Percentiles rank a stretch among this genome's conserved stretches.
These are phyloP conservation scores for Leccinum fibrillosum DNA, from an alignment of 768 basidiomycete genomes.

Conservation along the genomic window DNA sequence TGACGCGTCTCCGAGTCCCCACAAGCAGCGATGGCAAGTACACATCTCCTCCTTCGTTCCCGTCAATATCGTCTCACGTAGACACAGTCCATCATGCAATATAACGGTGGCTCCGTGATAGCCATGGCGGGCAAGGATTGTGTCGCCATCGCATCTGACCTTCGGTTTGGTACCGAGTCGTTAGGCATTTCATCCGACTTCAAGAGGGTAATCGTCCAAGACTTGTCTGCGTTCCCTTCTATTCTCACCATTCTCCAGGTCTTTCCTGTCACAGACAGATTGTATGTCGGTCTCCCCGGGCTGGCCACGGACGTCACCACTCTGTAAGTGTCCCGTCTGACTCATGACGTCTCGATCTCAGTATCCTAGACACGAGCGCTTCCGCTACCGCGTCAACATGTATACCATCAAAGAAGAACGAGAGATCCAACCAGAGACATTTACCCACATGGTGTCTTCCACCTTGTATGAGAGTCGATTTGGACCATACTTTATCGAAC, in stretches of 20 bases:
- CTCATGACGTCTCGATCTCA: constrained; percentile 1
- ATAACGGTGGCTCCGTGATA: constrained; percentile 97
- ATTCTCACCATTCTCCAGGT: constrained; percentile 48
- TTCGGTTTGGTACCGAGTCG: constrained; percentile 86
- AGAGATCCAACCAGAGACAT: constrained; percentile 93
- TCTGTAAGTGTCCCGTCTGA: constrained; percentile 49
- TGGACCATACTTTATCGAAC: constrained; percentile 94
- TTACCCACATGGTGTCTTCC: constrained; percentile 92
- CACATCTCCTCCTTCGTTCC: background rate
- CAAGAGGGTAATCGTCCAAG: constrained; percentile 67
- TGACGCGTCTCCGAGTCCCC: constrained; percentile 20
- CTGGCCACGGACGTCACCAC: constrained; percentile 93
- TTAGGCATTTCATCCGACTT: constrained; percentile 88
- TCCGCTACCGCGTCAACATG: constrained; percentile 96
- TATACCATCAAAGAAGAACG: constrained; percentile 99
- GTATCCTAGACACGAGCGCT: constrained; percentile 69
- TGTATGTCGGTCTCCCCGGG: constrained; percentile 89
- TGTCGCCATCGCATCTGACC: constrained; percentile 95
- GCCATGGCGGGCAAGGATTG: constrained; percentile 99
- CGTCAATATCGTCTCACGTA: constrained; percentile 2
- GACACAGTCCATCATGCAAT: constrained; percentile 79
- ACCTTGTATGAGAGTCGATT: constrained; percentile 96
- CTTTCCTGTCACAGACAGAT: constrained; percentile 89
- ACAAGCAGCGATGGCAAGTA: constrained; percentile 23
- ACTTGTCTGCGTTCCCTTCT: constrained; percentile 11